Percentiles rank a stretch among this genome's conserved stretches.
These are phyloP conservation scores for Rhodotorula sp. DNA, from an alignment of 1,284 basidiomycete species.

Conservation along the genomic window DNA sequence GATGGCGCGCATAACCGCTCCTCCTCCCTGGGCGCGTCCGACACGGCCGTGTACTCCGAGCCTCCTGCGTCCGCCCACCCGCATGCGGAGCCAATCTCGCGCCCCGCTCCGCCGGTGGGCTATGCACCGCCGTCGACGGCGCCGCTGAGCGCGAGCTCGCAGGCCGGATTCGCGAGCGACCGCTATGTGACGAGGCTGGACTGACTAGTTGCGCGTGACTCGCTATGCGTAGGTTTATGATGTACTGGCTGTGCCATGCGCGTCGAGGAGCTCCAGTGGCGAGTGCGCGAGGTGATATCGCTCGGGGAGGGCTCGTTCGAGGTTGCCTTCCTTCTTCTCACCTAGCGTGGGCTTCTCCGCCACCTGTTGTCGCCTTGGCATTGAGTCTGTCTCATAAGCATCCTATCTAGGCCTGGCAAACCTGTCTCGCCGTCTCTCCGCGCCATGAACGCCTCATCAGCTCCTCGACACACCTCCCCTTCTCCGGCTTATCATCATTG, in stretches of 20 bases:
- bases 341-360: too few relatives aligned
- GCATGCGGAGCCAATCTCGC: not conserved
- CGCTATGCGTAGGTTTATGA: not conserved
- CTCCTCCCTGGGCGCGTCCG: not conserved
- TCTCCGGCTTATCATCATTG: too few relatives aligned
- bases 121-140: not conserved
- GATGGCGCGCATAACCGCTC: not conserved
- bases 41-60: not conserved
- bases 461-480: too few relatives aligned
- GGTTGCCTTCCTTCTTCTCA: not conserved
- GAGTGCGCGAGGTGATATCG: not conserved
- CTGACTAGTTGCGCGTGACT: not conserved
- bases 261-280: too few relatives aligned
- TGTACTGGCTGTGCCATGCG: too few relatives aligned
- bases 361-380: too few relatives aligned
- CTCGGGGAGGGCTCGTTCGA: not conserved
- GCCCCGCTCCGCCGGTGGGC: slow-evolving; percentile 3
- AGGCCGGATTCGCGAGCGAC: slow-evolving; percentile 20
- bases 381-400: too few relatives aligned
- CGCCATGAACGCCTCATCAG: too few relatives aligned
- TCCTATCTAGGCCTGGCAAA: too few relatives aligned
- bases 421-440: too few relatives aligned
- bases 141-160: slow-evolving; percentile 2
- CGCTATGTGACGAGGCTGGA: slow-evolving; percentile 37
- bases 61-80: not conserved